Evolutionary conservation across 2,329 filamentous ascomycete genomes (phyloP), one percentile per base, ranked within the genome.

Genomic region (Chaetomiaceae sp.): DNA sequence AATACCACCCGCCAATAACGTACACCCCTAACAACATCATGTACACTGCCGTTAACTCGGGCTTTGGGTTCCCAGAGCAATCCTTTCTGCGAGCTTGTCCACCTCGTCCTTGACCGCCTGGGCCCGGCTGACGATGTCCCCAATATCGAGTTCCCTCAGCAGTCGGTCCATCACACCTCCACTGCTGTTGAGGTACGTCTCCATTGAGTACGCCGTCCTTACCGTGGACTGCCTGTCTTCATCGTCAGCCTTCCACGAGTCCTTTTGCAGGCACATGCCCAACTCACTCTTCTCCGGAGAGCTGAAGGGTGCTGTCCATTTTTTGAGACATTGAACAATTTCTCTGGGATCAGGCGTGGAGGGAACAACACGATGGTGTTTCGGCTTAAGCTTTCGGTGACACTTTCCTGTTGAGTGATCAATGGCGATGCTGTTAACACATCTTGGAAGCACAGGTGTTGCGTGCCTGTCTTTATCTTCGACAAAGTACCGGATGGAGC

Each of bases 261-360:
- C 30, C 2, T 12, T 12, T n/a, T 33, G 3, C 7, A 33, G 9
- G 30, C 30, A n/a, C n/a, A n/a, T n/a, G 10, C 8, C 30, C 14
- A 5, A 49, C 55, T 53, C 19, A 60, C 58, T 44, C 45, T 9
- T 60, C 54, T 4, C 54, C 57, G 4, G 57, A 59, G 31, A 58
- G 33, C 3, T 48, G 39, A 13, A 53, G 31, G 5, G 8, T 27
- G 34, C 31, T 37, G 13, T 53, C 39, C 5, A 17, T 35, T 13
- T 27, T 41, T 16, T 55, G 47, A 7, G 52, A 46, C 53, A 55
- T 53, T n/a, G 16, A 13, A 20, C 16, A 5, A n/a, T n/a, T n/a
- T n/a, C n/a, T n/a, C n/a, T n/a, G n/a, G 25, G 25, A 12, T 27
- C 25, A 12, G 12, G 6, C 5, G 25, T 27, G 5, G 25, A 27